phyloP scores from a whole-genome alignment of 192 early-diverging fungal genomes.

The Coemansia sp. region DNA sequence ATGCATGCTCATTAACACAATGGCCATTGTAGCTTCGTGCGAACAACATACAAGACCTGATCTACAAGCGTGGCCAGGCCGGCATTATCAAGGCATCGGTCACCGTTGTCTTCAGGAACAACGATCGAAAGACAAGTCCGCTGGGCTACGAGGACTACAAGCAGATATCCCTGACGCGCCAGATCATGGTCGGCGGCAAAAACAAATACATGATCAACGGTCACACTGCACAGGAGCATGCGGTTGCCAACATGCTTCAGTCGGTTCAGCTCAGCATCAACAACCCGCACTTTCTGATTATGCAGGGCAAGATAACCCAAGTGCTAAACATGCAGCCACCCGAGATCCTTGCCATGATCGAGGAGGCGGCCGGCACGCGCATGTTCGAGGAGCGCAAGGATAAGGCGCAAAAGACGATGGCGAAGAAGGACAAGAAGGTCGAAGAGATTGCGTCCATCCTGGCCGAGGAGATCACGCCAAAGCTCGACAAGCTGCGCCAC shows the following conservation, averaged over 20 bases:
- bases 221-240: constrained; percentile 81
- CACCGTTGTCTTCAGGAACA: constrained; percentile 94
- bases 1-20: background rate
- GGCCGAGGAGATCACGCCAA: constrained; percentile 86
- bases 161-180: constrained; percentile 91
- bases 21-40: constrained; percentile 68
- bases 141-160: constrained; percentile 81
- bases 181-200: constrained; percentile 85
- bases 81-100: constrained; percentile 98
- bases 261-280: constrained; percentile 98
- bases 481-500: constrained; percentile 82
- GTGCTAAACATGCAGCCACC: constrained; percentile 99
- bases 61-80: constrained; percentile 99
- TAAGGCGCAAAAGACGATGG: constrained; percentile 89
- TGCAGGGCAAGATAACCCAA: constrained; percentile 99
- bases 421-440: constrained; percentile 94
- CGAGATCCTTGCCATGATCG: constrained; percentile 96
- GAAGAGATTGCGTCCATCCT: constrained; percentile 85
- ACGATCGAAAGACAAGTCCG: constrained; percentile 77
- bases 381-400: constrained; percentile 99
- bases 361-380: constrained; percentile 97
- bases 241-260: constrained; percentile 89
- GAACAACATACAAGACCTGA: constrained; percentile 88
- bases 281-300: constrained; percentile 99
- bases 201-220: constrained; percentile 99